A percentile compares a stretch with the other conserved stretches of the same genome.
Conservation (phyloP, 2,329 filamentous ascomycete genomes). For the Fusarium sp. region DNA sequence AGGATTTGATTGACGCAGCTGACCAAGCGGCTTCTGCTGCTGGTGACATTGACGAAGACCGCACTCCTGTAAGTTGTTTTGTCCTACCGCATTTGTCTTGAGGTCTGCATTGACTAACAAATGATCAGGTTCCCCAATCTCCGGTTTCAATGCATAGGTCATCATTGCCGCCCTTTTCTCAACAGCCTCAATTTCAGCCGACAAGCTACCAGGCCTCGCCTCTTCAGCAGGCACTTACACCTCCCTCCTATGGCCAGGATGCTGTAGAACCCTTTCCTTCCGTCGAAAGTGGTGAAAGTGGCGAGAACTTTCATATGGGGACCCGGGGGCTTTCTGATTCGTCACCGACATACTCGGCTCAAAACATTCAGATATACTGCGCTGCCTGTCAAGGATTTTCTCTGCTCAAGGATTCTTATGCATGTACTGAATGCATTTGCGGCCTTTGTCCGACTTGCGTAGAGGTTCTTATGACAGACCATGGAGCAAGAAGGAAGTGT, state of each 20-base stretch:
- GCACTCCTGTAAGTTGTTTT: slow-evolving; percentile 75
- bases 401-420: slow-evolving; percentile 84
- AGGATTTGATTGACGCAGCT: slow-evolving; percentile 94
- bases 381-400: slow-evolving; percentile 85
- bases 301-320: slow-evolving; percentile 78
- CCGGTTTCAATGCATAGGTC: slow-evolving; percentile 72
- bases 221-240: slow-evolving; percentile 89
- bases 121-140: slow-evolving; percentile 69
- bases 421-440: slow-evolving; percentile 96
- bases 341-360: slow-evolving; percentile 79
- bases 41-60: slow-evolving; percentile 89
- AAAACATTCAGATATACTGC: slow-evolving; percentile 90
- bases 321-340: slow-evolving; percentile 73
- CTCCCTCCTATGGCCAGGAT: slow-evolving; percentile 76
- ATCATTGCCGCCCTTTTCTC: slow-evolving; percentile 70
- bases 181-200: slow-evolving; percentile 70
- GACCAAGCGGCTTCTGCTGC: slow-evolving; percentile 80
- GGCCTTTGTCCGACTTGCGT: slow-evolving; percentile 92
- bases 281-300: slow-evolving; percentile 82
- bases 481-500: slow-evolving; percentile 80
- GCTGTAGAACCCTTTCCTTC: slow-evolving; percentile 86
- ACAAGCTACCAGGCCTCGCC: slow-evolving; percentile 88
- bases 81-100: background rate
- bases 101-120: slow-evolving; percentile 40
- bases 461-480: slow-evolving; percentile 80